These are phyloP conservation scores for Puya raimondii DNA, from an alignment of 176 grass and related monocot species.

Conservation along the genomic window DNA sequence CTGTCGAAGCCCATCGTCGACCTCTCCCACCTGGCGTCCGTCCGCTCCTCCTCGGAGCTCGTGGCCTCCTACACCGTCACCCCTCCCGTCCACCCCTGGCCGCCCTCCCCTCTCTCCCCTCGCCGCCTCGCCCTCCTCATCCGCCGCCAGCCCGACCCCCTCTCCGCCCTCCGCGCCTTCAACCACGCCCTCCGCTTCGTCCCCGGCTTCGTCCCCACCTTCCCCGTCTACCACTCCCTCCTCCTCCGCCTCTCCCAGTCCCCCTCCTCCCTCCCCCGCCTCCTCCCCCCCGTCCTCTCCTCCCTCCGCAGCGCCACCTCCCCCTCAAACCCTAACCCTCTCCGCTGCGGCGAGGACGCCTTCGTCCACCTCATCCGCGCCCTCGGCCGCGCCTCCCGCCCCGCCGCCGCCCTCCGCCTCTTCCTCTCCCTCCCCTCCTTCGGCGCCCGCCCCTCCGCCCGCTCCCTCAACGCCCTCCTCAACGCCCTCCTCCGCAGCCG, in stretches of 20 bases:
- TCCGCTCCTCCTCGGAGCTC: slow-evolving; percentile 21
- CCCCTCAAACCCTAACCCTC: not conserved
- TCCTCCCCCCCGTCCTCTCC: slow-evolving; percentile 37
- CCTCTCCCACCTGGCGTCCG: slow-evolving; percentile 19
- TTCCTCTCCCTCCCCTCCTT: slow-evolving; percentile 69
- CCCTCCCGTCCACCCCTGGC: slow-evolving; percentile 26
- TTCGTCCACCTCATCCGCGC: slow-evolving; percentile 51
- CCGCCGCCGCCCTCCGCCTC: slow-evolving; percentile 47
- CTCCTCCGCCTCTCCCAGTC: slow-evolving; percentile 16
- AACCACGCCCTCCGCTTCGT: slow-evolving; percentile 15
- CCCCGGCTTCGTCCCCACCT: slow-evolving; percentile 17
- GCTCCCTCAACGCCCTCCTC: slow-evolving; percentile 76
- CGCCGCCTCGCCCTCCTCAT: slow-evolving; percentile 22
- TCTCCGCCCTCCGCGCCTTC: slow-evolving; percentile 20
- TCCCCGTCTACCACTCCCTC: slow-evolving; percentile 18
- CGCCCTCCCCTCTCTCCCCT: slow-evolving; percentile 12
- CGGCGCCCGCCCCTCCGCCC: slow-evolving; percentile 40
- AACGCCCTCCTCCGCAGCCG: slow-evolving; percentile 47
- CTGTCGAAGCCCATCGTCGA: slow-evolving; percentile 8
- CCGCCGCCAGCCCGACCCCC: slow-evolving; percentile 11
- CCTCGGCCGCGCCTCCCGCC: slow-evolving; percentile 22
- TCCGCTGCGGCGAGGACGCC: slow-evolving; percentile 34
- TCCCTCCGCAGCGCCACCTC: slow-evolving; percentile 33
- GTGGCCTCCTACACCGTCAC: slow-evolving; percentile 26
- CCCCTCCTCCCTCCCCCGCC: slow-evolving; percentile 19